A percentile compares a stretch with the other conserved stretches of the same genome.
phyloP scores from a whole-genome alignment of 352 stramenopile species.

The Pythium monospermum region DNA sequence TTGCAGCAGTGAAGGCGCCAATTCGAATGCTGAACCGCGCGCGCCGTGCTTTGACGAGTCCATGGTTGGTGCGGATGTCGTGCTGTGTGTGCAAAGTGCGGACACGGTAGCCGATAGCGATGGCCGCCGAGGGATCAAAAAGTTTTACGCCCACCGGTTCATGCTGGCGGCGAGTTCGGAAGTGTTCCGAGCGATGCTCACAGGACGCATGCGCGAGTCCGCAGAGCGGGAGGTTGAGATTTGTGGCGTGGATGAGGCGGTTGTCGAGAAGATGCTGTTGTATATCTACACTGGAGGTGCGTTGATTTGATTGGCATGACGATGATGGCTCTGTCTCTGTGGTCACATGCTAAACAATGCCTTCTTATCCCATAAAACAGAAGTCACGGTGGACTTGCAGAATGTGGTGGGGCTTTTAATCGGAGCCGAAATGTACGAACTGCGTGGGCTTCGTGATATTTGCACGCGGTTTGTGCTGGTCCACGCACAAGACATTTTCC shows the following conservation, averaged over 20 bases:
- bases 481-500: slow-evolving; percentile 79
- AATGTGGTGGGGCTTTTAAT: slow-evolving; percentile 74
- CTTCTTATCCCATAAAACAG: too few species aligned
- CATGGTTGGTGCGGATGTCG: slow-evolving; percentile 66
- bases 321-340: too few species aligned
- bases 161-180: slow-evolving; percentile 81
- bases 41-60: slow-evolving; percentile 38
- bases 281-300: slow-evolving; percentile 82
- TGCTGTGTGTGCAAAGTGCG: slow-evolving; percentile 46
- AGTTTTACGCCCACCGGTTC: slow-evolving; percentile 76
- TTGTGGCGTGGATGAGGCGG: slow-evolving; percentile 46
- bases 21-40: too few species aligned
- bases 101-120: slow-evolving; percentile 3
- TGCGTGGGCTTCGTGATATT: slow-evolving; percentile 69
- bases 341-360: too few species aligned
- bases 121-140: slow-evolving; percentile 12
- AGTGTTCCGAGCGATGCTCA: slow-evolving; percentile 81
- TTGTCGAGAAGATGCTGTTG: slow-evolving; percentile 79
- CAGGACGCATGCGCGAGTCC: slow-evolving; percentile 71
- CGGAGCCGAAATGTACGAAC: slow-evolving; percentile 79
- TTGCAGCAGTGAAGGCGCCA: slow-evolving; percentile 1
- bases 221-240: slow-evolving; percentile 67
- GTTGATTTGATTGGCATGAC: neutral
- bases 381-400: slow-evolving; percentile 67
- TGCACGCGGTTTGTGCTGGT: slow-evolving; percentile 81